Percentiles rank a stretch among this genome's conserved stretches.
Evolutionary conservation across 306 rosid genomes (phyloP).

Genomic region (Cucumis hystrix): DNA sequence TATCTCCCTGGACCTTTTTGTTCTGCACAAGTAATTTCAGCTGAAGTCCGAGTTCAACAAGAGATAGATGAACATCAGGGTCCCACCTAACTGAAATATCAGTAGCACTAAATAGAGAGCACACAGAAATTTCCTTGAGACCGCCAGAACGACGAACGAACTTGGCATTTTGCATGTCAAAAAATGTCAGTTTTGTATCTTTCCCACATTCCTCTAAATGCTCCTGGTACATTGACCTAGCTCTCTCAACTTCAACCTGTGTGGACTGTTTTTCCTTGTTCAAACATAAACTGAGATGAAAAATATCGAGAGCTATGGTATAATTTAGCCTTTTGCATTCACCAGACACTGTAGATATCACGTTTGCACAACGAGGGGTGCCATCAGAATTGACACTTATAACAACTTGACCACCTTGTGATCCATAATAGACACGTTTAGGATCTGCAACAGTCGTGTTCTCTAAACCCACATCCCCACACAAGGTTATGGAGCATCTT

Average conservation of each 20-base stretch:
- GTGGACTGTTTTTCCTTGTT: conserved; percentile 83
- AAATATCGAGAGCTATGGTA: conserved; percentile 71
- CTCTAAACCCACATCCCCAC: conserved; percentile 76
- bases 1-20: conserved; percentile 48
- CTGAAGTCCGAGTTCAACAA: conserved; percentile 63
- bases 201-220: conserved; percentile 56
- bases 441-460: conserved; percentile 71
- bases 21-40: conserved; percentile 66
- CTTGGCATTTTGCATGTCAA: conserved; percentile 96
- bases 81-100: conserved; percentile 88
- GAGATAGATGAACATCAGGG: conserved; percentile 79
- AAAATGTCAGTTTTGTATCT: conserved; percentile 51
- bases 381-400: conserved; percentile 63
- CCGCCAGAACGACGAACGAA: conserved; percentile 86
- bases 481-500: conserved; percentile 53
- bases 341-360: conserved; percentile 54
- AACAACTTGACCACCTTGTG: conserved; percentile 83
- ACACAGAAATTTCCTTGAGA: conserved; percentile 73
- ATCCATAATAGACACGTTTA: conserved; percentile 86
- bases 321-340: conserved; percentile 53
- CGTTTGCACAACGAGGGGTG: conserved; percentile 66
- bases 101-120: conserved; percentile 97
- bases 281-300: conserved; percentile 64
- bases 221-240: conserved; percentile 75
- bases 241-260: conserved; percentile 89